Percentiles rank a stretch among this genome's conserved stretches.
phyloP scores from a whole-genome alignment of 1,284 basidiomycete genomes.

The Sporisorium sorghi region DNA sequence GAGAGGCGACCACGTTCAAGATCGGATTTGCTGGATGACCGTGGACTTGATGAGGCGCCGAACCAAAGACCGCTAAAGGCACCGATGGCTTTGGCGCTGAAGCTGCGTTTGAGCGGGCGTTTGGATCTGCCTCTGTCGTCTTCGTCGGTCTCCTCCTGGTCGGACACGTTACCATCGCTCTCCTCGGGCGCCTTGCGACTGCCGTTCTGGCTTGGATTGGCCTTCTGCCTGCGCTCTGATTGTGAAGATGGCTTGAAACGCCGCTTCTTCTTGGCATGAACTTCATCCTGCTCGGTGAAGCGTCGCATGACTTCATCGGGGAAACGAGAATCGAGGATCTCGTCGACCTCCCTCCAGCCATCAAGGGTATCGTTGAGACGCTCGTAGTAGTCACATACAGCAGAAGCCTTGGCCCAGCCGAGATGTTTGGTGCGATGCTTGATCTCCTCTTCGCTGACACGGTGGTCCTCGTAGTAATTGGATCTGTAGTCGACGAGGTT shows the following conservation, averaged over 20 bases:
- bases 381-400: constrained; percentile 61
- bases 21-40: constrained; percentile 23
- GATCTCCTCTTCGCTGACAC: constrained; percentile 51
- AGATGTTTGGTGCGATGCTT: constrained; percentile 47
- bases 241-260: constrained; percentile 25
- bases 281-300: constrained; percentile 42
- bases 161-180: constrained; percentile 54
- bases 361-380: constrained; percentile 63
- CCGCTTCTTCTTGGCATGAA: constrained; percentile 17
- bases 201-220: constrained; percentile 5
- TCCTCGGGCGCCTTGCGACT: constrained; percentile 20
- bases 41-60: constrained; percentile 29
- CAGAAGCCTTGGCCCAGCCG: constrained; percentile 37
- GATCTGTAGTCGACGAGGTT: constrained; percentile 62
- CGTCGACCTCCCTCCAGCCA: constrained; percentile 66
- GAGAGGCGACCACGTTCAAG: constrained; percentile 29
- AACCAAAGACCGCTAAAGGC: constrained; percentile 59
- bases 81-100: constrained; percentile 51
- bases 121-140: constrained; percentile 33
- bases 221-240: constrained; percentile 28
- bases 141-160: constrained; percentile 56
- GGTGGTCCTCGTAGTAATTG: constrained; percentile 59
- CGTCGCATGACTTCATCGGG: constrained; percentile 65
- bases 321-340: constrained; percentile 67
- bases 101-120: constrained; percentile 47